Evolutionary conservation across 2,329 filamentous ascomycete genomes (phyloP), one percentile per base, ranked within the genome.

Genomic region (Alternaria gaisen): DNA sequence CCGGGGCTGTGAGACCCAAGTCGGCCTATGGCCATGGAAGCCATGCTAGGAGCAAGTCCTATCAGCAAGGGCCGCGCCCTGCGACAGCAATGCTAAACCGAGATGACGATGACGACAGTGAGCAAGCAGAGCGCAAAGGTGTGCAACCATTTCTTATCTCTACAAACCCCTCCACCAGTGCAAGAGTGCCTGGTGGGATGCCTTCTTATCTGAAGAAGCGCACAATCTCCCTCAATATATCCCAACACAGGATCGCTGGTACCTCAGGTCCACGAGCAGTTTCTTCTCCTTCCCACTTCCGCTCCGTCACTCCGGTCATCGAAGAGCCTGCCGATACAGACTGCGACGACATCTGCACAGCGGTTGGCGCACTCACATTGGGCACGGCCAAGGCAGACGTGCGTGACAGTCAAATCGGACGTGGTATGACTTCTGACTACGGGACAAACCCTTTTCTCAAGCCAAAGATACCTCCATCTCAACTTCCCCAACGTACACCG

Each of bases 31-130:
- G 68, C 28, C 63, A 66, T 26, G 47, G 38, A 44, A 56, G 61
- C 20, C 74, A 64, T 83, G 84, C 62, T 78, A 84, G 43, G 80
- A 83, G 55, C 84, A 83, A 70, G 73, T 81, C 58, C 80, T 84
- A 68, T 71, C 75, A 65, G 76, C 76, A 69, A 79, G 80, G 53
- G 72, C 72, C 64, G 80, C 80, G 70, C 76, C 77, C 74, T 20
- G 73, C 68, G 12, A 74, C 75, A 5, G 66, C 74, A 77, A 78
- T 77, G 84, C 73, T 74, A 78, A 72, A 81, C 57, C 67, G 74
- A 64, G 76, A 84, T 60, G 77, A 77, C 28, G 77, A 82, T 50
- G 74, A 80, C 20, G 76, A 79, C 42, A 71, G 69, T 47, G 75
- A 78, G 22, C 68, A 70, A 53, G 69, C 76, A 61, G 80, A 80